phyloP scores from a whole-genome alignment of 345 rosid genomes.

The Balakata baccata region DNA sequence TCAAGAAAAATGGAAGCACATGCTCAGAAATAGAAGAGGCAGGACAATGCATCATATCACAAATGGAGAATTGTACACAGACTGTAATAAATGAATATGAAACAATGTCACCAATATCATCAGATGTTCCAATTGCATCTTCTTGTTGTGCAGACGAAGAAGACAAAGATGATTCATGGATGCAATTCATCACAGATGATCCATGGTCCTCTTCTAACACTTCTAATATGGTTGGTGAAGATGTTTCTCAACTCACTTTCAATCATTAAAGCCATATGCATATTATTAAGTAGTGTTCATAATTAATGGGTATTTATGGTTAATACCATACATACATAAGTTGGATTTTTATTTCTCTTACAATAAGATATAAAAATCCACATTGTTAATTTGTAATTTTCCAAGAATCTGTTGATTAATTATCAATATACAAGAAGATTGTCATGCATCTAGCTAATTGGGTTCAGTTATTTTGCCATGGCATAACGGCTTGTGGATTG shows the following conservation, averaged over 20 bases:
- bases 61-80: slow-evolving; percentile 45
- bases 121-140: slow-evolving; percentile 43
- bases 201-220: slow-evolving; percentile 46
- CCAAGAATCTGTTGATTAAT: background rate
- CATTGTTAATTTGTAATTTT: background rate
- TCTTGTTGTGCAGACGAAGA: slow-evolving; percentile 40
- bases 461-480: background rate
- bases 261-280: background rate
- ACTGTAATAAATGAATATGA: slow-evolving; percentile 38
- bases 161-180: slow-evolving; percentile 94
- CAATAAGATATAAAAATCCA: slow-evolving; percentile 8
- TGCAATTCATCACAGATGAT: slow-evolving; percentile 94
- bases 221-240: slow-evolving; percentile 1
- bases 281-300: background rate
- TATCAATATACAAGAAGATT: too few species aligned
- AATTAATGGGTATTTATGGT: background rate
- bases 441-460: background rate
- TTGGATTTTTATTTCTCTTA: background rate
- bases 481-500: background rate
- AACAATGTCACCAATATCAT: slow-evolving; percentile 78
- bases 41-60: slow-evolving; percentile 44
- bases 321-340: background rate
- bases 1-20: slow-evolving; percentile 87
- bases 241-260: slow-evolving; percentile 10
- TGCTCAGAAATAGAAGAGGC: slow-evolving; percentile 67